Percentiles rank a stretch among this genome's conserved stretches.
phyloP scores from a whole-genome alignment of 1,284 basidiomycete genomes.

The Coniophora puteana region DNA sequence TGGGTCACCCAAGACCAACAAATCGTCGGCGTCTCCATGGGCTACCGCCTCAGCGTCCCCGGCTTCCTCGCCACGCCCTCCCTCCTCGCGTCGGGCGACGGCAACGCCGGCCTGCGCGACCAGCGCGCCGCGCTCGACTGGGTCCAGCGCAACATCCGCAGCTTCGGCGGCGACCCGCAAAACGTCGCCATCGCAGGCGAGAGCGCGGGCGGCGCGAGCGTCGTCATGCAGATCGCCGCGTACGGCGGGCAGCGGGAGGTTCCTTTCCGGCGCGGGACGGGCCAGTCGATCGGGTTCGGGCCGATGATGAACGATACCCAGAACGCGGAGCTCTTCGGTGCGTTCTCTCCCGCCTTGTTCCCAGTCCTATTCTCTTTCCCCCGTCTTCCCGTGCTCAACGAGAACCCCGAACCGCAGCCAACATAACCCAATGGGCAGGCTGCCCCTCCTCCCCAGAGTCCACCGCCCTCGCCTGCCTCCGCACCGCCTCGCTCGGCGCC shows the following conservation, averaged over 20 bases:
- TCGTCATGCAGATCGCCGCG: constrained; percentile 40
- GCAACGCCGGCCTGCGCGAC: constrained; percentile 55
- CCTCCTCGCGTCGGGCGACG: constrained; percentile 40
- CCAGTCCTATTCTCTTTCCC: constrained; percentile 1
- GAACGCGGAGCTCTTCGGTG: constrained; percentile 32
- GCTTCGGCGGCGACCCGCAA: constrained; percentile 61
- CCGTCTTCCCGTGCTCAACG: too few species aligned
- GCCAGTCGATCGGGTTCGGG: constrained; percentile 42
- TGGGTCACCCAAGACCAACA: constrained; percentile 40
- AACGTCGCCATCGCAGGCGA: constrained; percentile 49
- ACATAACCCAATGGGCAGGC: constrained; percentile 29
- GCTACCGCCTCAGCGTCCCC: constrained; percentile 40
- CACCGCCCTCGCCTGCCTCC: constrained; percentile 35
- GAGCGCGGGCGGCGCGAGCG: constrained; percentile 41
- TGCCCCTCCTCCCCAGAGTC: constrained; percentile 28
- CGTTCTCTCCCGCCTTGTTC: constrained; percentile 5
- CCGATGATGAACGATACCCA: constrained; percentile 29
- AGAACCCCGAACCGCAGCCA: constrained; percentile 23
- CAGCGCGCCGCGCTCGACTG: constrained; percentile 55
- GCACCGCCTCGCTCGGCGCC: constrained; percentile 37
- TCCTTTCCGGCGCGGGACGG: constrained; percentile 36
- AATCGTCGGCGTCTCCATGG: constrained; percentile 38
- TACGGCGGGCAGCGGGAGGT: constrained; percentile 35
- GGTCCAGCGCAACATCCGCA: constrained; percentile 55
- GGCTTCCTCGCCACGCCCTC: constrained; percentile 39